Evolutionary conservation across 2,329 filamentous ascomycete genomes (phyloP), one percentile per base, ranked within the genome.

Genomic region (Penicillium sumatraense): DNA sequence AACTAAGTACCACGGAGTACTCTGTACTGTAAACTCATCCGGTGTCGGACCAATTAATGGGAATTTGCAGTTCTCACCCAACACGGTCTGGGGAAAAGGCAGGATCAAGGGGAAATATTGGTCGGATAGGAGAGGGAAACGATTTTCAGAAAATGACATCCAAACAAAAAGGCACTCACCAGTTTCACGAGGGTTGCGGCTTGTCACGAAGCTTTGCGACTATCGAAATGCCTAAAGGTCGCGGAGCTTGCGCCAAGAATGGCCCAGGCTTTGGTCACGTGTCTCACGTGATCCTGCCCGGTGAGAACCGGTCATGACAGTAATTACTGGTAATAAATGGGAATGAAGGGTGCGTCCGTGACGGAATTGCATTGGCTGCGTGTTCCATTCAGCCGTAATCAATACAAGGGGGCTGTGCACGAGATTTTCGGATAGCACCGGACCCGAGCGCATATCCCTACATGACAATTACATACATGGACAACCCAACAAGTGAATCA

Each of bases 341-440:
- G 11, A 10, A 31, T 13, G 29, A 31, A 31, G 11, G 29, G 29
- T 31, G 29, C 36, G 7, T 20, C 23, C 8, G 36, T 9, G 8
- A 29, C 8, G n/a, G 14, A n/a, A 16, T 16, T 27, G 41, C 23
- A 27, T 18, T 44, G 14, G 24, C n/a, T n/a, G 3, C 2, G 16
- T 18, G 53, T 53, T 14, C 35, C 11, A 14, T n/a, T 10, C 13
- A 21, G 2, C 13, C 3, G 52, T 58, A 49, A 27, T 1, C 7
- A 54, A 58, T 52, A 56, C 50, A 40, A 45, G 33, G 44, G 35
- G 47, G 48, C 52, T 42, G 42, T 51, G 47, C 49, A 54, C 26
- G 21, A n/a, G 33, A 27, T 36, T 54, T 44, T 61, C 62, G 62
- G 62, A 63, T 62, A 62, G 26, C 52, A 40, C 58, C 60, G 62